Base-by-base conservation (phyloP, 129 eudicot genomes). In the Erigeron canadensis region DNA sequence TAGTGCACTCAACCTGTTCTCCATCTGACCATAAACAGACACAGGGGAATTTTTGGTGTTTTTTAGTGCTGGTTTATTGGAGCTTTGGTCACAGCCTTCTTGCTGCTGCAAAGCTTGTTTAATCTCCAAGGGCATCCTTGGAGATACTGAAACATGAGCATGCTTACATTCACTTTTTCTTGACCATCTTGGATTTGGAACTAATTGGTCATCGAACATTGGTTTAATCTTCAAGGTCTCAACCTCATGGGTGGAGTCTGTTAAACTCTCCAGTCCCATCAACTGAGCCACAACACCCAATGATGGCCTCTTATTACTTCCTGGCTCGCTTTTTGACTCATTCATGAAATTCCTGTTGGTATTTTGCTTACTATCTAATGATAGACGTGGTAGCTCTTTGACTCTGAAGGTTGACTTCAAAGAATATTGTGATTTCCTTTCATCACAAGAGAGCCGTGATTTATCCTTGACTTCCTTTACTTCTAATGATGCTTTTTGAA, bases 381-480 rank as follows among this genome's bases (percentile, higher is more conserved):
- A 94, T 53, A 94, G 71, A 67, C 97, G 81, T 6, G 97, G 96
- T 46, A 83, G 84, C 70, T 93, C 96, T 70, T 86, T 81, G 64
- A 77, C 80, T 72, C 79, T 87, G 72, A 67, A 69, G 69, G 71
- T 48, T 18, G 87, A 82, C 81, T 73, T 84, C 42, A 72, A 48
- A 12, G 72, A 64, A 17, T 84, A 85, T 39, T 68, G 82, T 18
- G 91, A 84, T 84, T 79, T 86, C 81, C 84, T 84, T 73, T 83
- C 97, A 79, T 94, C 99, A 71, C 86, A 90, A 72, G 99, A 94
- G 65, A 79, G 74, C n/a, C 98, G 83, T 13, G 87, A 79, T 57
- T 50, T 48, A 44, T 85, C 86, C 51, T 47, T 61, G 54, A 81
- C 79, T 16, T 85, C 81, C 46, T 73, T 65, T 21, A 74, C 70